Percentiles rank a stretch among this genome's conserved stretches.
These are phyloP conservation scores for Metschnikowia hibisci DNA, from an alignment of 805 yeast genomes.

Conservation along the genomic window DNA sequence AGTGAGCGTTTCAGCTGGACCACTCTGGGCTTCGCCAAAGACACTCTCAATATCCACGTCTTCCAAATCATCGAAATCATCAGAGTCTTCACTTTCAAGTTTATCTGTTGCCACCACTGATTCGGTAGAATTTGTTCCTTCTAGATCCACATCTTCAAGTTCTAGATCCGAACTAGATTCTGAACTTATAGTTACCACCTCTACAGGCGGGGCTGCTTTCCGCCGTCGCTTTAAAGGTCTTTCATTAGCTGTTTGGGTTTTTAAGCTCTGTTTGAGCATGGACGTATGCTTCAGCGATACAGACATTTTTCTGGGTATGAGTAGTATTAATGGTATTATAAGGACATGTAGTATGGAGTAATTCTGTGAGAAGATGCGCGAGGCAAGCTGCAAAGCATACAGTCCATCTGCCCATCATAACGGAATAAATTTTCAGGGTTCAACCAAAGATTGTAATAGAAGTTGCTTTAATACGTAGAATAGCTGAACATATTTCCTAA, in stretches of 20 bases:
- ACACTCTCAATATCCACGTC: slow-evolving; percentile 25
- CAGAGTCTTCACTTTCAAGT: slow-evolving; percentile 24
- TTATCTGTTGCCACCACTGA: background rate
- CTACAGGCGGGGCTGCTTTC: slow-evolving; percentile 1
- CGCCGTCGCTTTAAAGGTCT: slow-evolving; percentile 10
- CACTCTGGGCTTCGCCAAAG: slow-evolving; percentile 1
- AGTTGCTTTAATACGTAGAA: too few relatives aligned
- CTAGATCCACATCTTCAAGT: slow-evolving; percentile 20
- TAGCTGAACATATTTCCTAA: too few relatives aligned
- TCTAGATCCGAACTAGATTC: slow-evolving; percentile 10
- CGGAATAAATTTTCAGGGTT: too few relatives aligned
- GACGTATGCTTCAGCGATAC: slow-evolving; percentile 11
- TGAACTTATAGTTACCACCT: slow-evolving; percentile 8
- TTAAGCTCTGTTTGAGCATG: slow-evolving; percentile 14
- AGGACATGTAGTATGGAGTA: too few relatives aligned
- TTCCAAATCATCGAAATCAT: slow-evolving; percentile 31
- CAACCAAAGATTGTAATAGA: too few relatives aligned
- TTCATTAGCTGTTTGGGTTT: background rate
- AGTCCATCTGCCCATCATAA: too few relatives aligned
- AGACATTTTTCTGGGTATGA: slow-evolving; percentile 6
- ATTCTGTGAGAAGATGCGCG: too few relatives aligned
- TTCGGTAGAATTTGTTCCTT: slow-evolving; percentile 7
- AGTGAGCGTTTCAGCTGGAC: slow-evolving; percentile 14
- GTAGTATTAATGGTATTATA: background rate
- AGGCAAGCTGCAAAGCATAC: too few relatives aligned